Base-by-base conservation (phyloP, 768 basidiomycete species). In the Termitomyces sp. region DNA sequence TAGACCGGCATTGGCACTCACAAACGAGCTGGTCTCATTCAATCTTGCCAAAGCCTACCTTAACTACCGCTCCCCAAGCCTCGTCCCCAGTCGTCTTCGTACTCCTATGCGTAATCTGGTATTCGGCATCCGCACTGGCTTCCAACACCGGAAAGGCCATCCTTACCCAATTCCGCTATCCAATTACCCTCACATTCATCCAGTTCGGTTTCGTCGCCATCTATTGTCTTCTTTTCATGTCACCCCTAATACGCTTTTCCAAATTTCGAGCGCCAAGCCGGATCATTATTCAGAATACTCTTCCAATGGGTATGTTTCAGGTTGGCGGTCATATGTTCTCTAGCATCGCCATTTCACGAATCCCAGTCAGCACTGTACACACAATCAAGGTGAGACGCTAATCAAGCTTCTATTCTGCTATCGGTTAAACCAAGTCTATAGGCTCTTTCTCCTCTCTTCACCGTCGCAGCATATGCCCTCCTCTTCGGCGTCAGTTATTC, bases 271-370 rank as follows among this genome's bases (percentile, higher is more conserved):
- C 65, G 20, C 95, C 96, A 4, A 91, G 87, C 8, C 77, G 69
- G 63, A 79, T 83, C 10, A 93, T 97, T 61, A 64, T 98, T 26
- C 76, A 74, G 58, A 90, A 80, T 57, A 97, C 95, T 2, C 69
- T 97, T 27, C 93, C 95, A 1, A 98, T 98, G 96, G 95, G 95
- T 24, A 81, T 91, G 60, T 99, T 99, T 71, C 97, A 99, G 74
- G 95, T 99, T 34, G 93, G 88, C 7, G 97, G 97, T 1, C 97
- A 99, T 70, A 93, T 99, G 67, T 98, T 97, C 71, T 95, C 95
- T 18, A 96, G 94, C 65, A 88, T 99, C 76, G 97, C 97, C 12
- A 99, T 98, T 53, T 93, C 95, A 49, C 81, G 94, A 51, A 96
- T 98, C 60, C 93, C 91, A 2, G 97, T 99, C 58, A 94, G 91